Conservation (phyloP, 2,329 filamentous ascomycete species). For the Fusarium agapanthi region DNA sequence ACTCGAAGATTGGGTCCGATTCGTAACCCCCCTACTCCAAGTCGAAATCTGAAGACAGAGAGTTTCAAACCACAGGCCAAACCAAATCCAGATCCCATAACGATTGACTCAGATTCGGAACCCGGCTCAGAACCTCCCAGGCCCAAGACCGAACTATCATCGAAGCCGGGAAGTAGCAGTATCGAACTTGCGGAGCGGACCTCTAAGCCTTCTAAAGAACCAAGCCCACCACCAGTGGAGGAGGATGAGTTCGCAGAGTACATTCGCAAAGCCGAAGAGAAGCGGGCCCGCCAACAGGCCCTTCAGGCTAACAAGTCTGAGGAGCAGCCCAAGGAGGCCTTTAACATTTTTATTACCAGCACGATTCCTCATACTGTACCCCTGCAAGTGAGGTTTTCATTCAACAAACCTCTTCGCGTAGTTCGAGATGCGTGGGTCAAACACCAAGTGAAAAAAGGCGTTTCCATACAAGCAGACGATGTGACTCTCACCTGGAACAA, state of each 20-base stretch:
- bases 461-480: conserved; percentile 49
- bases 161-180: conserved; percentile 14
- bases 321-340: conserved; percentile 33
- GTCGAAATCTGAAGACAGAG: conserved; percentile 6
- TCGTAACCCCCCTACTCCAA: conserved; percentile 3
- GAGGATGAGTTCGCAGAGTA: conserved; percentile 58
- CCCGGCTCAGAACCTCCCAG: conserved; percentile 35
- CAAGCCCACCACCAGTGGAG: conserved; percentile 20
- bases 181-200: conserved; percentile 15
- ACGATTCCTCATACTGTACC: conserved; percentile 67
- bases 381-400: conserved; percentile 64
- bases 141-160: neutral
- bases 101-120: conserved; percentile 48
- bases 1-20: conserved; percentile 23
- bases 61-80: neutral
- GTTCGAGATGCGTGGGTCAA: conserved; percentile 76
- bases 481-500: conserved; percentile 84
- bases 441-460: conserved; percentile 60
- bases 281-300: conserved; percentile 43
- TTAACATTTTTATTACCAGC: conserved; percentile 65
- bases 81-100: conserved; percentile 6
- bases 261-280: conserved; percentile 52
- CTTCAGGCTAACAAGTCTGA: conserved; percentile 18
- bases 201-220: conserved; percentile 1
- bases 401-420: conserved; percentile 72